Conservation (phyloP, 192 early-diverging fungal genomes). For the Chytriomyces confervae region DNA sequence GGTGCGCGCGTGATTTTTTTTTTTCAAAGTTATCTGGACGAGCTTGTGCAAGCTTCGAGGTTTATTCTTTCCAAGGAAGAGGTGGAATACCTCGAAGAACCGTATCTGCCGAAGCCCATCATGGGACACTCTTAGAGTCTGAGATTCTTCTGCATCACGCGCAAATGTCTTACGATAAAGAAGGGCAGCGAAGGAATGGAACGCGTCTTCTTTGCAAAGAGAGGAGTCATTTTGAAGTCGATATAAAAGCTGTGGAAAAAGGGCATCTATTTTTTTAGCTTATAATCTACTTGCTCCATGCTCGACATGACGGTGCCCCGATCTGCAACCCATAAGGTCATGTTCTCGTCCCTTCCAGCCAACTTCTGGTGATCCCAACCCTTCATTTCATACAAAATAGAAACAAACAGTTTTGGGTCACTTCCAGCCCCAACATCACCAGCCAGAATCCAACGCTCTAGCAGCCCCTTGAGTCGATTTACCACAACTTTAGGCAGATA, state of each 20-base stretch:
- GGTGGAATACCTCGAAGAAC: constrained; percentile 36
- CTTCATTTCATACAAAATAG: constrained; percentile 18
- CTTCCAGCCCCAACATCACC: too few relatives aligned
- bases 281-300: too few relatives aligned
- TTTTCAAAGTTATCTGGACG: constrained; percentile 16
- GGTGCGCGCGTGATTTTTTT: background rate
- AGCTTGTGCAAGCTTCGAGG: constrained; percentile 21
- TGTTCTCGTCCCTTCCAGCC: background rate
- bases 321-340: constrained; percentile 26
- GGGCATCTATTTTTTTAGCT: too few relatives aligned
- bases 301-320: background rate
- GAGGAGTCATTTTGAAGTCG: too few relatives aligned
- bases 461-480: background rate
- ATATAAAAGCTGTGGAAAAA: too few relatives aligned
- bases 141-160: too few relatives aligned
- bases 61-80: constrained; percentile 32
- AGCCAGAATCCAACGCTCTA: constrained; percentile 7
- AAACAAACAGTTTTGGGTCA: constrained; percentile 7
- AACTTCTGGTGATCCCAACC: constrained; percentile 1
- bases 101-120: constrained; percentile 29
- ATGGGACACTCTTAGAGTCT: constrained; percentile 24
- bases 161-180: too few relatives aligned
- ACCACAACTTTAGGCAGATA: background rate
- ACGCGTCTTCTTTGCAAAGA: too few relatives aligned
- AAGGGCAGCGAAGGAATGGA: too few relatives aligned